phyloP scores from a whole-genome alignment of 306 rosid species.

The Fragaria nilgerrensis region DNA sequence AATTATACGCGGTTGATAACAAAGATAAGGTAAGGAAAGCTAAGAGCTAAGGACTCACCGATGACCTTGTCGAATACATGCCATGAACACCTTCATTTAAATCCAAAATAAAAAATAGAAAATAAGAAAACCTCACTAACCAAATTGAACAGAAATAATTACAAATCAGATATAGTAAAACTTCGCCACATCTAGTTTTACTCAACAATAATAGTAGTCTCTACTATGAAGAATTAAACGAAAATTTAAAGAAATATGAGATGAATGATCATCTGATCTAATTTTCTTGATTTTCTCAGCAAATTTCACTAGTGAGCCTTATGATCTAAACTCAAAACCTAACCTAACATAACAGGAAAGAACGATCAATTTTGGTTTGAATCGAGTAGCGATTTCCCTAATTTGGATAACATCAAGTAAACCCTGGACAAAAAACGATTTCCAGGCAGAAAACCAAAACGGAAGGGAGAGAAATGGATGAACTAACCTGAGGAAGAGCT shows the following conservation, averaged over 20 bases:
- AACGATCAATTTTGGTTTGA: neutral
- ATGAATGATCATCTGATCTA: neutral
- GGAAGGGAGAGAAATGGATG: constrained; percentile 12
- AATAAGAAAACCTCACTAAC: neutral
- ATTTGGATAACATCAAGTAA: neutral
- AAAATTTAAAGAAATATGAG: neutral
- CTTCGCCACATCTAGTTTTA: neutral
- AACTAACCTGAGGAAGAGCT: constrained; percentile 70
- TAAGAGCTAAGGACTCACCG: constrained; percentile 45
- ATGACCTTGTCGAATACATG: constrained; percentile 74
- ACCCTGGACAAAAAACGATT: neutral
- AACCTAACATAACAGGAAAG: constrained; percentile 1
- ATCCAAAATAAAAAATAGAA: constrained; percentile 5
- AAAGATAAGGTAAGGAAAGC: neutral
- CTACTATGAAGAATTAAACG: neutral
- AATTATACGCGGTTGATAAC: neutral
- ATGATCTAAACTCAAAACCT: neutral
- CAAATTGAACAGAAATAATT: neutral
- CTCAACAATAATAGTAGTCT: neutral
- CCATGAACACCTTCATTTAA: constrained; percentile 80
- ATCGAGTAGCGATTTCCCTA: neutral
- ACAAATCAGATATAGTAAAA: neutral
- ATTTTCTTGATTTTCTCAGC: constrained; percentile 8
- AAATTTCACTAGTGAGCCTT: neutral
- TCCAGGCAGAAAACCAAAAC: neutral